phyloP scores from a whole-genome alignment of 495 filamentous ascomycete genomes.

The Copromyces sp. region DNA sequence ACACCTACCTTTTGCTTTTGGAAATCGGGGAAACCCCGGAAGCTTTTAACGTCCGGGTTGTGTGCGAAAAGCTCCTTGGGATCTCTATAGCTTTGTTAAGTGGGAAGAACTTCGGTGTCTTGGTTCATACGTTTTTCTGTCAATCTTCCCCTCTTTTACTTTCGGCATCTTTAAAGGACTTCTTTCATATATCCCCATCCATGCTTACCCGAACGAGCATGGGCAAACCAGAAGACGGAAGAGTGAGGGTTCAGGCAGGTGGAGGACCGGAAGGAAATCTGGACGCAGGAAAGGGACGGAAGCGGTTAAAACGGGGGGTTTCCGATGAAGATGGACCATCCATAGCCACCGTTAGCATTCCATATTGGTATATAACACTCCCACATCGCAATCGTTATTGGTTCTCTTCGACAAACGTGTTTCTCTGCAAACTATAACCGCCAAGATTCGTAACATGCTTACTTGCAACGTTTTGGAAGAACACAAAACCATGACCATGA shows the following conservation, averaged over 20 bases:
- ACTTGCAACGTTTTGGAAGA: background rate
- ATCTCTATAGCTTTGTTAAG: background rate
- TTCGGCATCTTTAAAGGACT: background rate
- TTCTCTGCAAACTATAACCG: background rate
- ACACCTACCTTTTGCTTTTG: background rate
- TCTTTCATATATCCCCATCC: background rate
- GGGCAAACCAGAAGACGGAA: background rate
- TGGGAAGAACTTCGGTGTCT: background rate
- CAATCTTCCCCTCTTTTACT: background rate
- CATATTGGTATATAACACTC: background rate
- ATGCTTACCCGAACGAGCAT: background rate
- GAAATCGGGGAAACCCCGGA: background rate
- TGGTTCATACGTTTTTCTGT: background rate
- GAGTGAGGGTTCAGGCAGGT: background rate
- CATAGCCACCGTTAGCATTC: background rate
- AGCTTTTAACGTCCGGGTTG: background rate
- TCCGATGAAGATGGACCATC: conserved; percentile 3
- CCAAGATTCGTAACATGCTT: too few relatives aligned
- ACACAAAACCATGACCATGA: background rate
- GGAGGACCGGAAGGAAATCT: conserved; percentile 8
- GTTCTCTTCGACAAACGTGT: conserved; percentile 1
- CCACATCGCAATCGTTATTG: background rate
- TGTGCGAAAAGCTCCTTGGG: background rate
- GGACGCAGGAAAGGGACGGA: conserved; percentile 2
- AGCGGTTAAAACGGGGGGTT: conserved; percentile 3